Evolutionary conservation across 495 filamentous ascomycete genomes (phyloP), one percentile per base, ranked within the genome.

Genomic region (Neurospora cerealis): DNA sequence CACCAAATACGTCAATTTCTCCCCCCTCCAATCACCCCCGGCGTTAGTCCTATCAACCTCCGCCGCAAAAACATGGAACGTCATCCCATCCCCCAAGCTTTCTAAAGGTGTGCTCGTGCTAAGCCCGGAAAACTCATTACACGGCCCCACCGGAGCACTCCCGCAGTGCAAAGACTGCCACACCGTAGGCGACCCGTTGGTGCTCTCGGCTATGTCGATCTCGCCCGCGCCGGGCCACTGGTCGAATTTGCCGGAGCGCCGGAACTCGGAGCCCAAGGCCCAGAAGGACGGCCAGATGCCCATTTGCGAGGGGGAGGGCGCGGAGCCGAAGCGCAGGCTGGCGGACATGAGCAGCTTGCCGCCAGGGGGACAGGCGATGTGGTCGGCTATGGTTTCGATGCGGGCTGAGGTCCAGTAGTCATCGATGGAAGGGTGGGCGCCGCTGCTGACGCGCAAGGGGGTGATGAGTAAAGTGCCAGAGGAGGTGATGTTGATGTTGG

Each of bases 401-500:
- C 48, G 48, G 48, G 48, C 48, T 24, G 48, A 60, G n/a, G 48
- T 60, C 48, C 48, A 60, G 48, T 28, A 6, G 4, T 24, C n/a
- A 0, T 24, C 19, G n/a, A 9, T 11, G 46, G 19, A 40, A 5
- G 39, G 19, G 10, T 24, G 19, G 3, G 2, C 4, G n/a, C n/a
- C 9, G 46, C 21, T 28, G 46, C 21, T 28, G 48, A 7, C 2
- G 48, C 21, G 48, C 5, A 60, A 28, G 0, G 48, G 48, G 21
- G 21, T 28, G 10, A 60, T 60, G 48, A 60, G 48, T 60, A 60
- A 60, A 60, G 48, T 28, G 0, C 75, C 70, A 0, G 46, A 32
- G 13, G 74, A 44, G 19, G 78, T 77, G 41, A 79, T 75, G 69
- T 69, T 71, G n/a, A 82, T 42, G 70, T 82, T 81, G 54, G 74